Base-by-base conservation (phyloP, 1,139 yeast genomes). In the Pichia sp. region DNA sequence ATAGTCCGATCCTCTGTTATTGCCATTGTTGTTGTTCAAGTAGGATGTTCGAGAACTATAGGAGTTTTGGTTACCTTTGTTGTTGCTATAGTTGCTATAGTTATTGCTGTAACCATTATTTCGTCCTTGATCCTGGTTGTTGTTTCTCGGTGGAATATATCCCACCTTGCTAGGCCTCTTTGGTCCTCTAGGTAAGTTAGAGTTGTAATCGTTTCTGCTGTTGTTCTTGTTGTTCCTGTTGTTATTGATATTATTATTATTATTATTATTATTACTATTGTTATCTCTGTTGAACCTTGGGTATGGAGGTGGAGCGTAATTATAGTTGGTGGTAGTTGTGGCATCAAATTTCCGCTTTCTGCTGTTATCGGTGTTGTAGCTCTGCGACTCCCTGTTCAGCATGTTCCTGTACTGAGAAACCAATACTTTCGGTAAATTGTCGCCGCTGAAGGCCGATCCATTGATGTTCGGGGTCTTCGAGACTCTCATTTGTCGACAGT, bases 401-500 rank as follows among this genome's bases (percentile, higher is more conserved):
- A 71, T 60, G 51, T 68, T 61, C 49, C 67, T 70, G 64, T 87
- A 87, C 52, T 72, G 67, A 11, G 73, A 73, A 55, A 89, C 73
- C 45, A 84, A 69, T 36, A 71, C 71, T 53, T 73, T 71, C 2
- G 93, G 90, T 51, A 87, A 71, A 64, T 87, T 87, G 53, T 82
- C 81, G 5, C 93, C 93, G 23, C 87, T 78, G 66, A 86, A 87
- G 0, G 93, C 93, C 64, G 89, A 82, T 0, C 93, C 95, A 61
- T 82, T 81, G 44, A 78, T 72, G 65, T 85, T 85, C 4, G 93
- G 93, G 5, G 85, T 78, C 61, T 88, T 74, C 10, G 89, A 83
- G 4, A 80, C 74, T 62, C 95, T 74, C 44, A 68, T 69, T 44
- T 73, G 73, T 0, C 71, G 68, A 67, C 97, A 90, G 60, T 90